These are phyloP conservation scores for Russula griseocarnosa DNA, from an alignment of 768 basidiomycete genomes.

Conservation along the genomic window DNA sequence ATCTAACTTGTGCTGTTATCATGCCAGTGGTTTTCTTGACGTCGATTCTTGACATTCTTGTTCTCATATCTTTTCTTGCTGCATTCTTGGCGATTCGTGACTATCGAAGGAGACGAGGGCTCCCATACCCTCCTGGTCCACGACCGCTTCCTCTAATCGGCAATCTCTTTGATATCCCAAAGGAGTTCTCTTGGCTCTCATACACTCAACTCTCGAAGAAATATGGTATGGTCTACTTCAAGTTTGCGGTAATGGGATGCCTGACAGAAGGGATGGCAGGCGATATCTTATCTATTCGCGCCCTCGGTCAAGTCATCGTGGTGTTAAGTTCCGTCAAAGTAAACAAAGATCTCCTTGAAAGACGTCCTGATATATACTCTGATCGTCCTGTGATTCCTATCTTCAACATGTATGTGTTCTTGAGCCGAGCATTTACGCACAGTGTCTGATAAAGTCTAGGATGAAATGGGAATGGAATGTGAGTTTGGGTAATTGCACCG, in stretches of 20 bases:
- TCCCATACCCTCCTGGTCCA: conserved; percentile 20
- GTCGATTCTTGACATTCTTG: not conserved
- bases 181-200: conserved; percentile 6
- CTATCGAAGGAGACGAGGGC: not conserved
- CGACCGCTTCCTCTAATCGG: conserved; percentile 13
- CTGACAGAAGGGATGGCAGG: not conserved
- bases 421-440: not conserved
- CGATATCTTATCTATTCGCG: conserved; percentile 10
- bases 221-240: conserved; percentile 5
- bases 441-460: not conserved
- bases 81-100: conserved; percentile 3
- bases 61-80: not conserved
- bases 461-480: not conserved
- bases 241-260: too few relatives aligned
- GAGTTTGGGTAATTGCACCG: not conserved
- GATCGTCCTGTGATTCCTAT: conserved; percentile 11
- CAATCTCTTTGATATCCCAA: conserved; percentile 16
- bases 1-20: not conserved
- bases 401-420: conserved; percentile 1
- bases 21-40: not conserved
- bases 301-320: conserved; percentile 8
- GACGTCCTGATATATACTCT: conserved; percentile 9
- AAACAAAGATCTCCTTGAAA: conserved; percentile 15
- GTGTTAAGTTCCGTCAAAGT: conserved; percentile 3
- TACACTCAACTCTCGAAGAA: conserved; percentile 2